phyloP scores from a whole-genome alignment of 2,329 filamentous ascomycete species.

The Penicillium sp. region DNA sequence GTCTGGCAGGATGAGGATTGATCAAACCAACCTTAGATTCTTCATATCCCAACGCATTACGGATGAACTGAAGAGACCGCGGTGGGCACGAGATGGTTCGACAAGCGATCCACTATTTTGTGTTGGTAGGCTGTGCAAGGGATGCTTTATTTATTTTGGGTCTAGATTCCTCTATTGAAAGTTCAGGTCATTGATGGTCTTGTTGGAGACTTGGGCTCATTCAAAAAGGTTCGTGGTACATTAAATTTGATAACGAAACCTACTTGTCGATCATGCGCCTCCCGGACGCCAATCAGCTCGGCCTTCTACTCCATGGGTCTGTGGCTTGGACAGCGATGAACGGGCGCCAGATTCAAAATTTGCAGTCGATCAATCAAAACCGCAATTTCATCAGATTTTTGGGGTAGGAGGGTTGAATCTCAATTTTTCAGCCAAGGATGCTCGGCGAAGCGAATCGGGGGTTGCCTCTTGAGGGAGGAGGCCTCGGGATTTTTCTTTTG shows the following conservation, averaged over 20 bases:
- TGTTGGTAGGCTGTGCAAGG: not conserved
- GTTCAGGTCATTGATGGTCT: not conserved
- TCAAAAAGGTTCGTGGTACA: not conserved
- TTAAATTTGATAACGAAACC: conserved; percentile 5
- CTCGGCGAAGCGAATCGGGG: not conserved
- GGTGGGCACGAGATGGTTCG: not conserved
- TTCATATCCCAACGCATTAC: not conserved
- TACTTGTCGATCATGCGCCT: conserved; percentile 7
- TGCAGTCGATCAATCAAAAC: not conserved
- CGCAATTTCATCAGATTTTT: not conserved
- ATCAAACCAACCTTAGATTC: not conserved
- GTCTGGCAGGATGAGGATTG: not conserved
- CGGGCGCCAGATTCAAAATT: not conserved
- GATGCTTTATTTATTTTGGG: not conserved
- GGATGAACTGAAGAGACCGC: not conserved
- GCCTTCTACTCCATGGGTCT: not conserved
- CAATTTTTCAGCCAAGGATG: not conserved
- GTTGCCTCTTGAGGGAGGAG: not conserved
- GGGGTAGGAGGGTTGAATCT: not conserved
- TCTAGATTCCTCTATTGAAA: not conserved
- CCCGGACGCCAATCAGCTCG: not conserved
- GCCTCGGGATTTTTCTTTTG: not conserved
- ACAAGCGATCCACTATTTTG: not conserved
- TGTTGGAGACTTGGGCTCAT: not conserved
- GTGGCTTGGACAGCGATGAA: not conserved